Percentiles rank a stretch among this genome's conserved stretches.
These are phyloP conservation scores for Aspergillus persii DNA, from an alignment of 2,329 filamentous ascomycete genomes.

Conservation along the genomic window DNA sequence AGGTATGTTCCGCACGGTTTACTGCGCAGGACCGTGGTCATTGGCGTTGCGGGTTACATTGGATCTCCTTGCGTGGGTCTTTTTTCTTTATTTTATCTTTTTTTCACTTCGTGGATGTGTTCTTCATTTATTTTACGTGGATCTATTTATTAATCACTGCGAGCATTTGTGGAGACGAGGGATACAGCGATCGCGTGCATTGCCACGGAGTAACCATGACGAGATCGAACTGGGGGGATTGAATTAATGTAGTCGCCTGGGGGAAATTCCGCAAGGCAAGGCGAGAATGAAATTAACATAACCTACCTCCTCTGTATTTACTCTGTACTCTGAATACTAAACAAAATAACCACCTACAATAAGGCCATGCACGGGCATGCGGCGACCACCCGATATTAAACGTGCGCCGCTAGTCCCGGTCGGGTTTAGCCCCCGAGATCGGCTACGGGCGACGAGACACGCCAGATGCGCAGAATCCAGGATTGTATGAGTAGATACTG, in stretches of 20 bases:
- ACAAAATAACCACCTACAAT: too few species aligned
- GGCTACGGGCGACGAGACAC: not conserved
- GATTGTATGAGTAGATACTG: too few species aligned
- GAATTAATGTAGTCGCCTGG: too few species aligned
- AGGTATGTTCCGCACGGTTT: constrained; percentile 14
- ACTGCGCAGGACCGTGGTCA: constrained; percentile 27
- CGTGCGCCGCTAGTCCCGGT: not conserved
- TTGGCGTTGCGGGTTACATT: constrained; percentile 19
- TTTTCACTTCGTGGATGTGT: constrained; percentile 1
- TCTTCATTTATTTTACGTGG: not conserved
- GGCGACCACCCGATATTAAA: too few species aligned
- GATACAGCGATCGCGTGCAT: not conserved
- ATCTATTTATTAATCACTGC: not conserved
- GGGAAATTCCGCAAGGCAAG: too few species aligned
- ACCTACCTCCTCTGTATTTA: too few species aligned
- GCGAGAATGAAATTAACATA: too few species aligned
- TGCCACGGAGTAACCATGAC: not conserved
- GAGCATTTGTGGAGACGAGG: not conserved
- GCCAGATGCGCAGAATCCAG: not conserved
- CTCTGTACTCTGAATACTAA: too few species aligned
- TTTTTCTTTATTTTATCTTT: not conserved
- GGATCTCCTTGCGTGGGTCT: not conserved
- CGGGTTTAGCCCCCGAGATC: not conserved
- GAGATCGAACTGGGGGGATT: too few species aligned
- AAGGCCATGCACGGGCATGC: too few species aligned